Conservation (phyloP, 1,284 basidiomycete genomes). For the Vanrija sp. region DNA sequence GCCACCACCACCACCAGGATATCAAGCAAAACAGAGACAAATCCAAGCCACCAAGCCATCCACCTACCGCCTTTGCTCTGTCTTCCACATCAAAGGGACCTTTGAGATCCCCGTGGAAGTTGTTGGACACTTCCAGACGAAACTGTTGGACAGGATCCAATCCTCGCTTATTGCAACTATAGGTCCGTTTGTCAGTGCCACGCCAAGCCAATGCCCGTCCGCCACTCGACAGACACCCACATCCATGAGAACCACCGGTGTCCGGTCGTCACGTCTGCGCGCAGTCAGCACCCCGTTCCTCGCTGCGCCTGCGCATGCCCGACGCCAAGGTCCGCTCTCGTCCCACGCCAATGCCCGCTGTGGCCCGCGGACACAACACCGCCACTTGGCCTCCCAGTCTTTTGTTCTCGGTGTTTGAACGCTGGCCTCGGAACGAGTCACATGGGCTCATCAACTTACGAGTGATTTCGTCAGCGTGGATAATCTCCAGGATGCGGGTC, state of each 20-base stretch:
- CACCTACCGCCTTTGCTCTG: conserved; percentile 60
- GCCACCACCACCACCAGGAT: neutral
- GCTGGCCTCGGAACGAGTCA: neutral
- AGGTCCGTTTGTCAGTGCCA: neutral
- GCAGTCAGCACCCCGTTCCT: neutral
- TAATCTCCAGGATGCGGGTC: conserved; percentile 66
- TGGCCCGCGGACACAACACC: too few species aligned
- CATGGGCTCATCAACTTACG: conserved; percentile 42
- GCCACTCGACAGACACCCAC: conserved; percentile 15
- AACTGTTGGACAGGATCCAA: conserved; percentile 69
- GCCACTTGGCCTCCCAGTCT: too few species aligned
- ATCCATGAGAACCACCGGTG: conserved; percentile 81
- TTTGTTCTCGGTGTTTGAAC: too few species aligned
- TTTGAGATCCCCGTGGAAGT: conserved; percentile 75
- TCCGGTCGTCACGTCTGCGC: conserved; percentile 65
- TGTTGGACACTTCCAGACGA: conserved; percentile 65
- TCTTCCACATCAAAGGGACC: conserved; percentile 79
- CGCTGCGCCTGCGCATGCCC: neutral
- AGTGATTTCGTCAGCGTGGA: conserved; percentile 77
- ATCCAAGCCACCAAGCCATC: too few species aligned
- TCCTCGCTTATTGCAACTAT: conserved; percentile 58
- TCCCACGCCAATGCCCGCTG: too few species aligned
- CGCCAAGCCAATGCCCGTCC: neutral
- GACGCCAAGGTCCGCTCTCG: neutral
- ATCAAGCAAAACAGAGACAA: too few species aligned